phyloP scores from a whole-genome alignment of 306 rosid species.

The Leucaena leucocephala region DNA sequence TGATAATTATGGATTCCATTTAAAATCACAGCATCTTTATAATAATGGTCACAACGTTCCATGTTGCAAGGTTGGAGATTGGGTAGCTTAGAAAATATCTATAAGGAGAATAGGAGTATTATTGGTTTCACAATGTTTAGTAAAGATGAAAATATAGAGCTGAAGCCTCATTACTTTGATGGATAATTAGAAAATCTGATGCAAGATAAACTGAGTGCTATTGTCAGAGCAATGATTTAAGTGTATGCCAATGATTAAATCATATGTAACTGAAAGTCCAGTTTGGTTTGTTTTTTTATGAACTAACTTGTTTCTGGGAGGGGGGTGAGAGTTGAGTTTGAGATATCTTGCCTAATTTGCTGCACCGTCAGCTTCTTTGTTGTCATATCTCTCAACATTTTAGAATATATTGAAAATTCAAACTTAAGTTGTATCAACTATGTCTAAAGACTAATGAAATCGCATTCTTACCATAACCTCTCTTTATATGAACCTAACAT shows the following conservation, averaged over 20 bases:
- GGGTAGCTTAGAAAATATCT: neutral
- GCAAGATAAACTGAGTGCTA: conserved; percentile 12
- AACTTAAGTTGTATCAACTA: neutral
- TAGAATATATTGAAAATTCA: neutral
- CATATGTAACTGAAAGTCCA: neutral
- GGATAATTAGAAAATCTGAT: conserved; percentile 6
- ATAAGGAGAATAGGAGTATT: conserved; percentile 8
- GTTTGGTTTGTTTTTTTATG: neutral
- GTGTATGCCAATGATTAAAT: neutral
- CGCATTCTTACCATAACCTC: neutral
- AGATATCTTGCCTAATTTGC: neutral
- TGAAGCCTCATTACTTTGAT: conserved; percentile 15
- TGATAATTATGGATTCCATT: neutral
- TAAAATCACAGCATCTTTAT: neutral
- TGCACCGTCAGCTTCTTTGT: neutral
- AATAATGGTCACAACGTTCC: neutral
- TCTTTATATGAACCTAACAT: neutral
- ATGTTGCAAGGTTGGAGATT: neutral
- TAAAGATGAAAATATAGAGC: conserved; percentile 9
- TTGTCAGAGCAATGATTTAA: neutral
- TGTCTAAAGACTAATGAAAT: neutral
- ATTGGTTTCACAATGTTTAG: conserved; percentile 11
- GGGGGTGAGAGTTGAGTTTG: neutral
- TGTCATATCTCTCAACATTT: neutral
- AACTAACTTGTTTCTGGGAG: neutral